A percentile compares a stretch with the other conserved stretches of the same genome.
Conservation (phyloP, 2,329 filamentous ascomycete genomes). For the Amphichorda felina region DNA sequence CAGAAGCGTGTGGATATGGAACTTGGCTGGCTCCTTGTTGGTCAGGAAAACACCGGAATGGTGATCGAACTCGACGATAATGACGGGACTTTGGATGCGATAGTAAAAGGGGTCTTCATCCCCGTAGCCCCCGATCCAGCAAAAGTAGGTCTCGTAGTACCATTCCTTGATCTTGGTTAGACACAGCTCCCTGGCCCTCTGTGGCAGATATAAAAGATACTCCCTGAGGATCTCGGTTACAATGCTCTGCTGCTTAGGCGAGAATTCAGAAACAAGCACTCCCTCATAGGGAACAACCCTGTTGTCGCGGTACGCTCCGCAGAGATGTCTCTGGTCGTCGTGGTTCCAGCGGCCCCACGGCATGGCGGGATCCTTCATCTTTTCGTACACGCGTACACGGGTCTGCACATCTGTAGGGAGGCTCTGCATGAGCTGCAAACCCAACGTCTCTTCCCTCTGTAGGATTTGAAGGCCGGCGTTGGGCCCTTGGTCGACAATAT, state of each 20-base stretch:
- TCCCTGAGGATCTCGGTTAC: conserved; percentile 49
- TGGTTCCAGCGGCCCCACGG: conserved; percentile 62
- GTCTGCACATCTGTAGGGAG: conserved; percentile 32
- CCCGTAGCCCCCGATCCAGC: conserved; percentile 62
- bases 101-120: conserved; percentile 66
- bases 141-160: conserved; percentile 64
- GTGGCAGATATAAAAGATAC: conserved; percentile 58
- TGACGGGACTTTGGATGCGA: conserved; percentile 63
- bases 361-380: conserved; percentile 55
- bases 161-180: conserved; percentile 40
- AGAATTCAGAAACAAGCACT: conserved; percentile 38
- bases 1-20: conserved; percentile 67
- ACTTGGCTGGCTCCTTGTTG: conserved; percentile 63
- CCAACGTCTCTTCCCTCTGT: conserved; percentile 49
- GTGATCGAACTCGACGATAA: conserved; percentile 68
- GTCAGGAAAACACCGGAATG: conserved; percentile 68
- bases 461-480: conserved; percentile 55
- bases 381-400: conserved; percentile 42
- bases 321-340: conserved; percentile 68
- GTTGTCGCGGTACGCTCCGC: conserved; percentile 71
- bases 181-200: conserved; percentile 37
- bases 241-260: conserved; percentile 33
- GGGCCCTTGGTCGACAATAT: conserved; percentile 55
- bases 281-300: conserved; percentile 66
- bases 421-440: conserved; percentile 58